Conservation (phyloP, 108 stramenopile species). For the Conticribra weissflogii region DNA sequence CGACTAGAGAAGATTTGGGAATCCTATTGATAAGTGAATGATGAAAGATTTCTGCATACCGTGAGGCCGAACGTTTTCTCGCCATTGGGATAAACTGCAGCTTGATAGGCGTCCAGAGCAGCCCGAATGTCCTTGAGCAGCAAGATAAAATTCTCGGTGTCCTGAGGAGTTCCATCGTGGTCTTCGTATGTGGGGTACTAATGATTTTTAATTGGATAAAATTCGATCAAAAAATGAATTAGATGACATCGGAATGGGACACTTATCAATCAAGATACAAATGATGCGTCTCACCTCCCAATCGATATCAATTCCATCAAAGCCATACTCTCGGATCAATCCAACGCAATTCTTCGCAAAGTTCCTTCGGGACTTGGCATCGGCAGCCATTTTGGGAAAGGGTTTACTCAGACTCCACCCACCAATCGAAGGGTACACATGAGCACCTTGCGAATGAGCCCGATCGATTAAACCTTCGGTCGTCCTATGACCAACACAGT, state of each 20-base stretch:
- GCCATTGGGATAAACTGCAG: slow-evolving; percentile 30
- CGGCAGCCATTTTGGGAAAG: slow-evolving; percentile 31
- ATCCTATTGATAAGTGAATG: too few species aligned
- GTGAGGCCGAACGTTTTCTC: slow-evolving; percentile 38
- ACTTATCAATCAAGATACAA: too few species aligned
- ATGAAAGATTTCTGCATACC: too few species aligned
- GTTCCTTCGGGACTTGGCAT: slow-evolving; percentile 24
- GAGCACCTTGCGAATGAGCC: slow-evolving; percentile 39
- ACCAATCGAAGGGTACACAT: slow-evolving; percentile 35
- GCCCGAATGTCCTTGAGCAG: slow-evolving; percentile 33
- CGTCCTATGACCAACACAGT: slow-evolving; percentile 27
- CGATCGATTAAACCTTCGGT: slow-evolving; percentile 26
- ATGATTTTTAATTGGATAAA: too few species aligned
- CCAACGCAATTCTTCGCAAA: slow-evolving; percentile 50
- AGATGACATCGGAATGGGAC: too few species aligned
- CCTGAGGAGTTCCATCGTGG: slow-evolving; percentile 32
- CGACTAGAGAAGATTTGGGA: too few species aligned
- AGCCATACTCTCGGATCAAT: slow-evolving; percentile 35
- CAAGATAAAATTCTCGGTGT: slow-evolving; percentile 33
- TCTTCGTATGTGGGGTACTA: slow-evolving; percentile 16
- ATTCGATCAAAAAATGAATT: too few species aligned
- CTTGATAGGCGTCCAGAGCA: slow-evolving; percentile 33
- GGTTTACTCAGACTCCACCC: slow-evolving; percentile 44
- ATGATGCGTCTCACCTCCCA: too few species aligned
- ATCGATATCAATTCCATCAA: slow-evolving; percentile 48